Evolutionary conservation across 352 stramenopile species (phyloP).

Genomic region (Phytophthora multivora): DNA sequence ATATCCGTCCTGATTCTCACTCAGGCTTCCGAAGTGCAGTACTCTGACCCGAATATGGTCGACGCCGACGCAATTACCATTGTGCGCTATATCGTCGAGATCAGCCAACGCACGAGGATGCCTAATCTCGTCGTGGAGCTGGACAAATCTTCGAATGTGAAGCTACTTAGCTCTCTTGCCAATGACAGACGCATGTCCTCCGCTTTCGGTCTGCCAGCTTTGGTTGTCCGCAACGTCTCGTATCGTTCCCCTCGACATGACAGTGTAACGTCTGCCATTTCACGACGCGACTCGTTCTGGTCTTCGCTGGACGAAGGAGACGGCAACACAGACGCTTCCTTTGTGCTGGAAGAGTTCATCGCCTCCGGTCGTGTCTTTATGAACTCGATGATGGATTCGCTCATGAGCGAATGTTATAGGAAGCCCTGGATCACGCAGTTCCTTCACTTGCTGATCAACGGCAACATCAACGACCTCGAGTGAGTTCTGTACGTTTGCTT

Average conservation of each 20-base stretch:
- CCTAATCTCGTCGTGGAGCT: conserved; percentile 79
- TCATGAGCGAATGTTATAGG: conserved; percentile 82
- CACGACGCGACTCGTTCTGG: conserved; percentile 54
- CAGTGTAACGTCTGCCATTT: conserved; percentile 3
- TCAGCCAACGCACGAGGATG: conserved; percentile 65
- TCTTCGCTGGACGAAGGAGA: conserved; percentile 41
- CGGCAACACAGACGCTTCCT: conserved; percentile 35
- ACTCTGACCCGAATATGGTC: conserved; percentile 82
- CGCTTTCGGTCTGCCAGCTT: conserved; percentile 42
- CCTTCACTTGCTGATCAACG: conserved; percentile 68
- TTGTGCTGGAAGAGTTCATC: conserved; percentile 77
- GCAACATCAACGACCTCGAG: conserved; percentile 58
- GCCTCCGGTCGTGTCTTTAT: conserved; percentile 75
- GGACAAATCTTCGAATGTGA: conserved; percentile 77
- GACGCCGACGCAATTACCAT: conserved; percentile 84
- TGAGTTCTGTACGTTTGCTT: conserved; percentile 35
- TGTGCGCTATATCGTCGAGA: conserved; percentile 83
- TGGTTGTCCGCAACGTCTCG: conserved; percentile 47
- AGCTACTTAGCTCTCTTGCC: conserved; percentile 71
- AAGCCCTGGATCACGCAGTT: conserved; percentile 79
- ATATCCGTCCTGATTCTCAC: conserved; percentile 73
- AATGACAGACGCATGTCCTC: conserved; percentile 53
- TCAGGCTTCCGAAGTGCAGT: conserved; percentile 47
- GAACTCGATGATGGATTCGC: conserved; percentile 71
- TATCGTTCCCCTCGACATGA: conserved; percentile 51